These are phyloP conservation scores for Gossypium turneri DNA, from an alignment of 345 rosid genomes.

Conservation along the genomic window DNA sequence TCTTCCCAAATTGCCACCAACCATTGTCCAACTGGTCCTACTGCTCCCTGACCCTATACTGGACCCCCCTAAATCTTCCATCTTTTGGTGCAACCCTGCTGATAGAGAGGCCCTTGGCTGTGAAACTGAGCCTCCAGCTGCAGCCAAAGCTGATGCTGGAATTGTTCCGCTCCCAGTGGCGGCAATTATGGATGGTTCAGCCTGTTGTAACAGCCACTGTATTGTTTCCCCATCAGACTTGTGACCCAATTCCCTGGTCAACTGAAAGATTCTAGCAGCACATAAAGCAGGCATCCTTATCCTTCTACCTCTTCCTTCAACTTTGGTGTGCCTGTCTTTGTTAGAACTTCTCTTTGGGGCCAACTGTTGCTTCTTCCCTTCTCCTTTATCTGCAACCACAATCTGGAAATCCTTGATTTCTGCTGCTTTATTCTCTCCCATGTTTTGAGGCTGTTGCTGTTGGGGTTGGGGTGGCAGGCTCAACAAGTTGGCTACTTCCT, in stretches of 20 bases:
- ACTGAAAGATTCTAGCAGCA: constrained; percentile 93
- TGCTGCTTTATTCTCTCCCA: constrained; percentile 47
- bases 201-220: constrained; percentile 93
- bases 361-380: constrained; percentile 47
- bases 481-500: constrained; percentile 56
- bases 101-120: constrained; percentile 57
- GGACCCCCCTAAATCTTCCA: constrained; percentile 60
- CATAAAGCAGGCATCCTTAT: constrained; percentile 98
- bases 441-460: constrained; percentile 28
- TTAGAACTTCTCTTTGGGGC: constrained; percentile 89
- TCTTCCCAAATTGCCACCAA: constrained; percentile 58
- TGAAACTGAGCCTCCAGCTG: constrained; percentile 58
- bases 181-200: constrained; percentile 88
- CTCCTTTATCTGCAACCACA: constrained; percentile 62
- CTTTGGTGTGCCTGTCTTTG: constrained; percentile 94
- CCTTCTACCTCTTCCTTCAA: constrained; percentile 90
- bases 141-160: constrained; percentile 87
- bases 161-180: constrained; percentile 92
- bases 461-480: constrained; percentile 40
- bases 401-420: constrained; percentile 78
- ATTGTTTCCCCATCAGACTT: constrained; percentile 98
- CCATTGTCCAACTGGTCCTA: constrained; percentile 64
- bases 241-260: constrained; percentile 95
- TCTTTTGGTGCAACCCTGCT: constrained; percentile 68
- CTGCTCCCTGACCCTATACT: constrained; percentile 41